Evolutionary conservation across 2,329 filamentous ascomycete genomes (phyloP).

Genomic region (Lecanosticta acicola): DNA sequence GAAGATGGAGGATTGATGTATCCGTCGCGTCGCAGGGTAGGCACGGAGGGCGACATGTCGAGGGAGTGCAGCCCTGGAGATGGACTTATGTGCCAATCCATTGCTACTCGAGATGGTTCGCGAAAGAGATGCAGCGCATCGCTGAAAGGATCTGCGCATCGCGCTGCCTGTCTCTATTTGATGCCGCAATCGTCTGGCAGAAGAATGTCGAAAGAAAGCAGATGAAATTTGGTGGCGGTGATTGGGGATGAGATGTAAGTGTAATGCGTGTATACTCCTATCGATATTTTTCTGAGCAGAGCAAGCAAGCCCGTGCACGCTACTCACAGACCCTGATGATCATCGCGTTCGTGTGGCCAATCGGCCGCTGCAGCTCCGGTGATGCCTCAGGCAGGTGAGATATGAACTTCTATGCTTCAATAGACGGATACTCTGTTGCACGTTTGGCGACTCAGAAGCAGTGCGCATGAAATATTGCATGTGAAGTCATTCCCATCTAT

Average conservation of each 20-base stretch:
- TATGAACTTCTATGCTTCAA: too few relatives aligned
- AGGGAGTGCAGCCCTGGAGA: background rate
- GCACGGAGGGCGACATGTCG: slow-evolving; percentile 27
- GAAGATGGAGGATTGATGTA: slow-evolving; percentile 37
- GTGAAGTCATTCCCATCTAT: too few relatives aligned
- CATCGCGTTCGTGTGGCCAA: background rate
- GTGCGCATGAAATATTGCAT: too few relatives aligned
- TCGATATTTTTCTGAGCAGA: background rate
- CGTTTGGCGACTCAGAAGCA: too few relatives aligned
- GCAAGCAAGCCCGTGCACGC: background rate
- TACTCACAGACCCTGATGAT: background rate
- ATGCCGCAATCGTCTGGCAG: background rate
- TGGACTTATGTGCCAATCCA: background rate
- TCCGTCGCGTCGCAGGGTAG: slow-evolving; percentile 27
- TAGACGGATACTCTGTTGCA: too few relatives aligned
- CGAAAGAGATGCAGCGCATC: slow-evolving; percentile 27
- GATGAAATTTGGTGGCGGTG: background rate
- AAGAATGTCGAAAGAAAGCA: background rate
- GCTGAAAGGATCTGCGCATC: slow-evolving; percentile 31
- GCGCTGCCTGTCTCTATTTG: background rate
- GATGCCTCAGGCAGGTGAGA: background rate
- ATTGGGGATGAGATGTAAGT: background rate
- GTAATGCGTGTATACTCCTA: slow-evolving; percentile 1
- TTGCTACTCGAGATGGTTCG: slow-evolving; percentile 17
- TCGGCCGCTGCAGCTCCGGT: background rate